Evolutionary conservation across 2,329 filamentous ascomycete species (phyloP), one percentile per base, ranked within the genome.

Genomic region (Didymella lethalis): DNA sequence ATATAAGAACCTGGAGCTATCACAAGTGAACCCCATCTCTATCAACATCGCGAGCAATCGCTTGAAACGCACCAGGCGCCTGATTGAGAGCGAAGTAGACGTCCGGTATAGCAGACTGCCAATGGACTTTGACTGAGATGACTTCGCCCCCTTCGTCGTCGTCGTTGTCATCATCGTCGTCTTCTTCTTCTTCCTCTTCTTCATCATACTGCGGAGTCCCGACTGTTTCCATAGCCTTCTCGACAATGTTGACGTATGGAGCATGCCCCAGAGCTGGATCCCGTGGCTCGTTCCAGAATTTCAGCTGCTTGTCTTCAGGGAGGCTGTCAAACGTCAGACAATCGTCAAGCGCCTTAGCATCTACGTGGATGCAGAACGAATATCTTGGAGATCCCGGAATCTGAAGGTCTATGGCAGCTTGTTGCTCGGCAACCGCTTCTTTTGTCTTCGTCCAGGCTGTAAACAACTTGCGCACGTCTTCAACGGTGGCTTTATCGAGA

Each of bases 281-380:
- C 18, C 52, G 32, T 36, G 7, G 23, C 7, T 14, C 14, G 26
- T 36, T 28, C 25, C 46, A 36, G 32, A 38, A 55, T 29, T 44
- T 12, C 23, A 28, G 12, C 18, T 47, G 43, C 32, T 14, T n/a
- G 25, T 41, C 45, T 55, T 41, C 26, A 41, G 52, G 34, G 41
- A 55, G 44, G 23, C 31, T 32, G 32, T 44, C n/a, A 28, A 40
- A 55, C 23, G 5, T 38, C 28, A 55, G 25, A 41, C 52, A 55
- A 28, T 26, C 45, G 32, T 57, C 54, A 36, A 52, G 40, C 32
- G 54, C 40, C 23, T 29, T 20, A 6, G 48, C 54, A 48, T 57
- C 48, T 23, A 57, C 54, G 28, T 57, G 54, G 29, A 57, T n/a
- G 48, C 54, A 57, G 48, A 45, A 57, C 7, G 16, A 14, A 38